phyloP scores from a whole-genome alignment of 371 early-diverging fungal species.

The Mucor velutinosus region DNA sequence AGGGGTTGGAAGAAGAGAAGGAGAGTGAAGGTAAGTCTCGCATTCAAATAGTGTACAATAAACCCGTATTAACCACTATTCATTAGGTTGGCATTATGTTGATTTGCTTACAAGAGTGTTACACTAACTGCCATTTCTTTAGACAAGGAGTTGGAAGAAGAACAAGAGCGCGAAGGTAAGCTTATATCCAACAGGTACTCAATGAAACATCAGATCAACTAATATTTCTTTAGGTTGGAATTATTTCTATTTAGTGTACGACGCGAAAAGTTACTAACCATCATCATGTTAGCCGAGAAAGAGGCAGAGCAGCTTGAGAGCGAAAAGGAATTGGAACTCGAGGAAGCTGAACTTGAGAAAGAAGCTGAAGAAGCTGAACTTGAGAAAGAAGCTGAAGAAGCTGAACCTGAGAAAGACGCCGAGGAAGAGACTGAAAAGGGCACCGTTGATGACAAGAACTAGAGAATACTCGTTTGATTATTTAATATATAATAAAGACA shows the following conservation, averaged over 20 bases:
- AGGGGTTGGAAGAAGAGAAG: background rate
- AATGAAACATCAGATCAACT: no score
- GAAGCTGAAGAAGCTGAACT: background rate
- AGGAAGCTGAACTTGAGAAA: background rate
- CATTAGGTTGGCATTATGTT: no score
- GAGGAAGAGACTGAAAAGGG: background rate
- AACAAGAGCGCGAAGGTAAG: background rate
- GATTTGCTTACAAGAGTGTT: no score
- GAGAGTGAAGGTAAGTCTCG: background rate
- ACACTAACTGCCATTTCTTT: no score
- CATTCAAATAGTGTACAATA: no score
- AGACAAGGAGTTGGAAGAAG: no score
- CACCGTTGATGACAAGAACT: background rate
- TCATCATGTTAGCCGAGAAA: constrained; percentile 5
- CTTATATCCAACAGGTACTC: no score
- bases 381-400: background rate
- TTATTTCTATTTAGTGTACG: no score
- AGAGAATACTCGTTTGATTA: background rate
- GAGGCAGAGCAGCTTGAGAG: background rate
- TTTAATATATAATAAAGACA: background rate
- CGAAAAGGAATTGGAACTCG: background rate
- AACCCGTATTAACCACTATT: no score
- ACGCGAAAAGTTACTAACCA: no score
- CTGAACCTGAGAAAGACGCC: constrained; percentile 2
- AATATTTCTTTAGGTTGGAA: no score